These are phyloP conservation scores for Magnaporthiopsis rhizophila DNA, from an alignment of 2,329 filamentous ascomycete species.

Conservation along the genomic window DNA sequence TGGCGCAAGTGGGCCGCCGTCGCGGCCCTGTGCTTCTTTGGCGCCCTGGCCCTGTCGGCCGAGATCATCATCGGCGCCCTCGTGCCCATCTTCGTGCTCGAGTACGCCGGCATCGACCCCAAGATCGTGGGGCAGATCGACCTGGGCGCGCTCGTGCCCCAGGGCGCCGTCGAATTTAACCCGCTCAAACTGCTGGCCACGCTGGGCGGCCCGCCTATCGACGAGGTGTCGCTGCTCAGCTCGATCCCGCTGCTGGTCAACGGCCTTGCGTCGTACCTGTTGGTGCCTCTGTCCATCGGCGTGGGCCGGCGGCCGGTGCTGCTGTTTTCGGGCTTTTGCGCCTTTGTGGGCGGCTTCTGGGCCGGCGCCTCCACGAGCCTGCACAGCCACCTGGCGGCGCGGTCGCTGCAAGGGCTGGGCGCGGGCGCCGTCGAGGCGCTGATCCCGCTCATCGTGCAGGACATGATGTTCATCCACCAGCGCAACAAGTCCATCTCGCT, in stretches of 20 bases:
- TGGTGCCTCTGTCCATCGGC: slow-evolving; percentile 29
- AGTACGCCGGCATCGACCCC: slow-evolving; percentile 24
- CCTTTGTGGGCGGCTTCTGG: slow-evolving; percentile 24
- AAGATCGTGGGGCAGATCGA: slow-evolving; percentile 20
- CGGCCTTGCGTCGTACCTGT: slow-evolving; percentile 28
- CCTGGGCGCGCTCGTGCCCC: slow-evolving; percentile 11
- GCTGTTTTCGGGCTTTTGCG: slow-evolving; percentile 21
- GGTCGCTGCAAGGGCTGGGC: slow-evolving; percentile 27
- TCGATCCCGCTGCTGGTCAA: slow-evolving; percentile 27
- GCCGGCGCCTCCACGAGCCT: slow-evolving; percentile 25
- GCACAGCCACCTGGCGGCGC: slow-evolving; percentile 26
- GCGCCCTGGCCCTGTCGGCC: slow-evolving; percentile 17
- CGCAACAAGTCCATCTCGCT: slow-evolving; percentile 11
- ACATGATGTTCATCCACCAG: slow-evolving; percentile 12
- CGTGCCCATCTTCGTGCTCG: slow-evolving; percentile 24
- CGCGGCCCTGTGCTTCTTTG: slow-evolving; percentile 14
- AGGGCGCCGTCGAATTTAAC: slow-evolving; percentile 19
- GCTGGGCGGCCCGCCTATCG: slow-evolving; percentile 20
- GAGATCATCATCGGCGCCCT: slow-evolving; percentile 21
- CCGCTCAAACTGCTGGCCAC: slow-evolving; percentile 18
- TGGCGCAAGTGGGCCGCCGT: slow-evolving; percentile 14
- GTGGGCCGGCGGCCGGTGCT: slow-evolving; percentile 29
- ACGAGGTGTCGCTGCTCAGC: slow-evolving; percentile 20
- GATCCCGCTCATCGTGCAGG: slow-evolving; percentile 21
- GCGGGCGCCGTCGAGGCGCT: slow-evolving; percentile 31